A percentile compares a stretch with the other conserved stretches of the same genome.
phyloP scores from a whole-genome alignment of 2,329 filamentous ascomycete genomes.

The Cryphonectria radicalis region DNA sequence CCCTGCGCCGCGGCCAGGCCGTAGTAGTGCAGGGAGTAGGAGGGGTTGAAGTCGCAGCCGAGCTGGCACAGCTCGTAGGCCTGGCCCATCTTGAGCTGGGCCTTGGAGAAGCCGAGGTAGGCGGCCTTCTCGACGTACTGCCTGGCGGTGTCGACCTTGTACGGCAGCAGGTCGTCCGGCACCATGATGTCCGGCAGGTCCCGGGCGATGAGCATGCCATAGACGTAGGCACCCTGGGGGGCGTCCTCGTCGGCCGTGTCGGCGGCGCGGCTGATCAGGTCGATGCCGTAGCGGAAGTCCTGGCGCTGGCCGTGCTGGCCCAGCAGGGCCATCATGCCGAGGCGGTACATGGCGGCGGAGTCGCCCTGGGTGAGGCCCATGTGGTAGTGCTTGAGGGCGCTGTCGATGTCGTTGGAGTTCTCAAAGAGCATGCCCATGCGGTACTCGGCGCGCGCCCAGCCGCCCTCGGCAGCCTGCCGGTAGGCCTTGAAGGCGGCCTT shows the following conservation, averaged over 20 bases:
- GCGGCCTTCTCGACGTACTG: slow-evolving; percentile 96
- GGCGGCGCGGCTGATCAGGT: slow-evolving; percentile 82
- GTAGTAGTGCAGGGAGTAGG: slow-evolving; percentile 93
- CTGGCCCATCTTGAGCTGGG: slow-evolving; percentile 95
- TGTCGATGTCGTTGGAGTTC: slow-evolving; percentile 87
- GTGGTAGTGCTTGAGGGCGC: slow-evolving; percentile 90
- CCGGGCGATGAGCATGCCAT: slow-evolving; percentile 89
- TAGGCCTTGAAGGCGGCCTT: slow-evolving; percentile 92
- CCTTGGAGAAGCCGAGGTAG: slow-evolving; percentile 93
- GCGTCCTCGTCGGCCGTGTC: slow-evolving; percentile 93
- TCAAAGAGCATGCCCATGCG: slow-evolving; percentile 98
- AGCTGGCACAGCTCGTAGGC: slow-evolving; percentile 94
- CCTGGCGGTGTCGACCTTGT: slow-evolving; percentile 73
- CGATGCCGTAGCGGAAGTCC: slow-evolving; percentile 76
- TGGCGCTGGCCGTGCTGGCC: slow-evolving; percentile 91
- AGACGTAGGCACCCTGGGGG: slow-evolving; percentile 92
- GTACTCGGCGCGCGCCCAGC: slow-evolving; percentile 89
- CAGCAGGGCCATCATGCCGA: slow-evolving; percentile 97
- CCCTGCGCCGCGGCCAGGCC: slow-evolving; percentile 89
- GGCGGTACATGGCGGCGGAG: slow-evolving; percentile 81
- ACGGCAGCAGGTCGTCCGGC: slow-evolving; percentile 70
- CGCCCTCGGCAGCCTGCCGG: slow-evolving; percentile 80
- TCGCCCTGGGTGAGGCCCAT: slow-evolving; percentile 79
- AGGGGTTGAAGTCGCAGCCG: slow-evolving; percentile 92
- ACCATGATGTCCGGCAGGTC: slow-evolving; percentile 90